Evolutionary conservation across 2,329 filamentous ascomycete genomes (phyloP).

Genomic region (Lomentospora prolificans): DNA sequence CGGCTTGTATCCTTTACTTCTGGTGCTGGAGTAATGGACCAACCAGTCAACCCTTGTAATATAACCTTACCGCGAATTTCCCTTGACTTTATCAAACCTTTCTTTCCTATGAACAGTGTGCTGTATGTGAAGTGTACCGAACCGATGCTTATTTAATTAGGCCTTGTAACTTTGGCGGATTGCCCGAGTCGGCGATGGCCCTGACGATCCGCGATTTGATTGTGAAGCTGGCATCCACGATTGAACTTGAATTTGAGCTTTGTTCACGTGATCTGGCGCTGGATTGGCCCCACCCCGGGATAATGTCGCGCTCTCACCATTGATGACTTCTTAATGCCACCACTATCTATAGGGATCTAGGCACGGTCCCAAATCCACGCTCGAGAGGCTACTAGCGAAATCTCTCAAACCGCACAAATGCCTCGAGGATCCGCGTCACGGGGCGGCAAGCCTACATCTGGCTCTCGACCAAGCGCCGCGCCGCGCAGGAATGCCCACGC

Average conservation of each 20-base stretch:
- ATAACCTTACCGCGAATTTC: slow-evolving; percentile 7
- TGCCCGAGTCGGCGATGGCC: no score
- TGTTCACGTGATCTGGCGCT: neutral
- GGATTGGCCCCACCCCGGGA: neutral
- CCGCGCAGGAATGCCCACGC: slow-evolving; percentile 9
- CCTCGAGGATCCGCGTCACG: neutral
- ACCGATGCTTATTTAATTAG: no score
- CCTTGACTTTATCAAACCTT: slow-evolving; percentile 8
- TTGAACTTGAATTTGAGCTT: no score
- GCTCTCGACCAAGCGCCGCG: slow-evolving; percentile 10
- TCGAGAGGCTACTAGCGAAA: no score
- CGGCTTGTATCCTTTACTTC: slow-evolving; percentile 9
- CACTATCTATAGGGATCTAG: neutral
- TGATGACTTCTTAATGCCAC: neutral
- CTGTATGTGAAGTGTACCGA: no score
- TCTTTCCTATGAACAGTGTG: slow-evolving; percentile 1
- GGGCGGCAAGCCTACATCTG: neutral
- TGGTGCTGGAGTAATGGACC: slow-evolving; percentile 9
- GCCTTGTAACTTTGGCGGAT: no score
- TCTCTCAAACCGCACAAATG: no score
- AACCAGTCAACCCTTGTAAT: slow-evolving; percentile 8
- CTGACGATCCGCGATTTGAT: no score
- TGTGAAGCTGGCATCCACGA: no score
- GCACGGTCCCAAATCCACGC: no score
- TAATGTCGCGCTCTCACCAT: neutral